Conservation (phyloP, 768 basidiomycete genomes). For the Podaxis pistillaris region DNA sequence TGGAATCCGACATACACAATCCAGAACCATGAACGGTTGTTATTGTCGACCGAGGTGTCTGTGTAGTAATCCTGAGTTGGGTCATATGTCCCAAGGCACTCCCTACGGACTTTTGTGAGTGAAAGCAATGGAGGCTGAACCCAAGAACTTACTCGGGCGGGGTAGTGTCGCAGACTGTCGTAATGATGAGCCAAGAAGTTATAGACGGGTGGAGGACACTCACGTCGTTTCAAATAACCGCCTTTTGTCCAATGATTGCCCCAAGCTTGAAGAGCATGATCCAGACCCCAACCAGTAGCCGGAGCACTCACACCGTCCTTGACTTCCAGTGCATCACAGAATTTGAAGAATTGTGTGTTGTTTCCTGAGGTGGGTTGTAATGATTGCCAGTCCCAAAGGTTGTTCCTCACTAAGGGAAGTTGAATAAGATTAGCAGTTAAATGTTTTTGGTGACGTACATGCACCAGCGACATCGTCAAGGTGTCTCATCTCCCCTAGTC, state of each 20-base stretch:
- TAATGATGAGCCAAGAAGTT: not conserved
- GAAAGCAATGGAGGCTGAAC: not conserved
- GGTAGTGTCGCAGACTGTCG: slow-evolving; percentile 48
- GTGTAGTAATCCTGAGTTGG: slow-evolving; percentile 45
- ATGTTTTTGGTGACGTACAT: slow-evolving; percentile 27
- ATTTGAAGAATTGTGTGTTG: slow-evolving; percentile 48
- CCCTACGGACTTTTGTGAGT: slow-evolving; percentile 23
- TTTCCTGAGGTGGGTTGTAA: slow-evolving; percentile 52
- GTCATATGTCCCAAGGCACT: slow-evolving; percentile 44
- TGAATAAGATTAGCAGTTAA: slow-evolving; percentile 34
- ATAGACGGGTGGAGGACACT: slow-evolving; percentile 22
- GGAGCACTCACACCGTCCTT: slow-evolving; percentile 52
- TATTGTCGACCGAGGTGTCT: slow-evolving; percentile 53
- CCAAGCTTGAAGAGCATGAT: slow-evolving; percentile 62
- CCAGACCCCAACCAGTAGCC: slow-evolving; percentile 57
- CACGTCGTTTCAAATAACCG: slow-evolving; percentile 42
- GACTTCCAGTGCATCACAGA: slow-evolving; percentile 69
- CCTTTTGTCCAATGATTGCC: slow-evolving; percentile 51
- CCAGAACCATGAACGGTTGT: slow-evolving; percentile 68
- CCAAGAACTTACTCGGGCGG: slow-evolving; percentile 44
- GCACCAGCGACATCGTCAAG: slow-evolving; percentile 68
- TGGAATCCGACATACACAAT: slow-evolving; percentile 48
- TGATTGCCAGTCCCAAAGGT: slow-evolving; percentile 68
- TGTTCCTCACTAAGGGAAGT: slow-evolving; percentile 47
- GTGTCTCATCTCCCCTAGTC: slow-evolving; percentile 54